phyloP scores from a whole-genome alignment of 331 rosid genomes.

The Prunus yedoensis region DNA sequence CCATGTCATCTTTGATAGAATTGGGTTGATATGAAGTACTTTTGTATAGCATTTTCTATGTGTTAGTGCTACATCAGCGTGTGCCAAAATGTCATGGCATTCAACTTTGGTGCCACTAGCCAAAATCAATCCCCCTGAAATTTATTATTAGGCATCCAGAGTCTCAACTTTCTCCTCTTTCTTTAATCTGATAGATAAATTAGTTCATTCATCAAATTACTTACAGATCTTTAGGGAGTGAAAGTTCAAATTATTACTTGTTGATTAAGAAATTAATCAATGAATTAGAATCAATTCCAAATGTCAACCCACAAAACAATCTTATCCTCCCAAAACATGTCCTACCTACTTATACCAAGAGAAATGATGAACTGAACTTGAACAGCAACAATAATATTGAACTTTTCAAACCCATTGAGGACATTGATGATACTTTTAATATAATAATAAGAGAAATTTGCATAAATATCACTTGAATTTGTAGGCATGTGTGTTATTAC shows the following conservation, averaged over 20 bases:
- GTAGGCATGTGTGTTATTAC: too few species aligned
- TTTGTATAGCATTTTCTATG: neutral
- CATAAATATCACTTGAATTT: too few species aligned
- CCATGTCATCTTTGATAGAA: neutral
- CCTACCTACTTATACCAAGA: neutral
- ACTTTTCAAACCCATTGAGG: too few species aligned
- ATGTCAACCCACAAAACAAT: neutral
- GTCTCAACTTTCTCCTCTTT: neutral
- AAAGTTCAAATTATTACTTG: neutral
- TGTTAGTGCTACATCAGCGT: neutral
- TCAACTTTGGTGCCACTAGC: neutral
- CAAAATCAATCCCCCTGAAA: neutral
- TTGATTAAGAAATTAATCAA: neutral
- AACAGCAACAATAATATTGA: too few species aligned
- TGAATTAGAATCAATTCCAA: neutral
- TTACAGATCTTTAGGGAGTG: neutral
- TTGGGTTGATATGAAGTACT: too few species aligned
- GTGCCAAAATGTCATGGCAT: constrained; percentile 1
- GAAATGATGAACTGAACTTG: neutral
- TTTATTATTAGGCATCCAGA: neutral
- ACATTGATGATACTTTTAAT: too few species aligned
- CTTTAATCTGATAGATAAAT: neutral
- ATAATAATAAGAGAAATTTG: too few species aligned
- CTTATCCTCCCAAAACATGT: neutral
- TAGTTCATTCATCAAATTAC: neutral